Base-by-base conservation (phyloP, 768 basidiomycete genomes). In the Podaxis mareebaensis region DNA sequence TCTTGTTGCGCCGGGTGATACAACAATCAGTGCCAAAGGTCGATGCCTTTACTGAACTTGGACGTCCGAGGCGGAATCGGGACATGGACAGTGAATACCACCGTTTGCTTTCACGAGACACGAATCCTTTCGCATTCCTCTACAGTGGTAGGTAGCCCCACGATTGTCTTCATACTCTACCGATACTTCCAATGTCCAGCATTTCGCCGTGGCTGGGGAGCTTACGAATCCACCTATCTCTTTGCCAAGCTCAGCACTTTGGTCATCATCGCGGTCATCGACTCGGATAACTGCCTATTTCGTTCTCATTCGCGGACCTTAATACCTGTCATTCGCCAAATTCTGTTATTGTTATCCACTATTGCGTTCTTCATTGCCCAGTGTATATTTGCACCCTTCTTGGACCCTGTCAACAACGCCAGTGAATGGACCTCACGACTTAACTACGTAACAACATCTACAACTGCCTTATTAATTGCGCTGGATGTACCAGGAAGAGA, bases 21-120 rank as follows among this genome's bases (percentile, higher is more conserved):
- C 71, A 74, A 48, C 75, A 74, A 44, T 84, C 87, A 3, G 81
- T 86, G 1, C 92, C 92, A 0, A 79, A 79, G 44, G 85, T 90
- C 1, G 89, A 92, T 67, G 76, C 68, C 33, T 92, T 79, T 68
- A 90, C 88, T 1, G 90, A 91, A 67, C 78, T 92, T n/a, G 92
- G 91, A 3, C 81, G 85, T 48, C 78, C 71, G 17, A 77, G 92
- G 22, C 85, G 78, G 61, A 74, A 70, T 24, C 74, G 74, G 28
- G 87, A 91, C 62, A 73, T 89, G 81, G 84, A 91, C 67, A 81
- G 76, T 15, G 91, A 92, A 76, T 92, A 93, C 65, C 84, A 88
- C 65, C 79, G 88, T 26, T 68, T 91, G 11, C 77, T 92, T 20
- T 74, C 77, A 56, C 81, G 85, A 2, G 91, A 92, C 72, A 75